Base-by-base conservation (phyloP, 371 early-diverging fungal genomes). In the Smittium mucronatum region DNA sequence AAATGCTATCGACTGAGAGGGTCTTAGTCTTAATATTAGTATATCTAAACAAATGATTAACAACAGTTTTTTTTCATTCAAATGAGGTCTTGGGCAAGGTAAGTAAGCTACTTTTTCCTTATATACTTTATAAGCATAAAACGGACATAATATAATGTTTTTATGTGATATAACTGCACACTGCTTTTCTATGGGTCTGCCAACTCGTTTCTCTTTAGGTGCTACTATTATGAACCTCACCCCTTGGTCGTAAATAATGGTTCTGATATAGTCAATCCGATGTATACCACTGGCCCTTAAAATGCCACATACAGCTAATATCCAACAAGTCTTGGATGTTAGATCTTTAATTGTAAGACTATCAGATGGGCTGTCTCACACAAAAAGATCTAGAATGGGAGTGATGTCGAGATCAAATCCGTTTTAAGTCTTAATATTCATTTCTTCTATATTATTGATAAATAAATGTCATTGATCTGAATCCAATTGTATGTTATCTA, bases 231-330 rank as follows among this genome's bases (percentile, higher is more conserved):
- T 31, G 33, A 64, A 64, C 2, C 16, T 2, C 2, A 64, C 64
- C 16, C 21, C 16, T 5, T 64, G 11, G 2, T 34, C 34, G 8
- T 2, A 2, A 36, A 36, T 26, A 28, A 31, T 64, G 15, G 64
- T 64, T 36, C 31, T 64, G 25, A 15, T 25, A 25, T 64, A 17
- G 64, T 64, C 31, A 21, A 64, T 64, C 2, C 15, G 16, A 26
- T 64, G 28, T 2, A 34, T 64, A 31, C 33, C 64, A 26, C 64
- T 64, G 26, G 28, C 25, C 8, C 64, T 17, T 47, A 64, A 26
- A 31, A 64, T 31, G 2, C 33, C 64, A 64, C 64, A 64, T 11
- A 64, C 31, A 36, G 28, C 64, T 16, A 64, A 5, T 47, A 36
- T 31, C 28, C 34, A 64, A 34, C 15, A 31, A 15, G 31, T 16